A percentile compares a stretch with the other conserved stretches of the same genome.
phyloP scores from a whole-genome alignment of 345 rosid genomes.

The Bretschneidera sinensis region DNA sequence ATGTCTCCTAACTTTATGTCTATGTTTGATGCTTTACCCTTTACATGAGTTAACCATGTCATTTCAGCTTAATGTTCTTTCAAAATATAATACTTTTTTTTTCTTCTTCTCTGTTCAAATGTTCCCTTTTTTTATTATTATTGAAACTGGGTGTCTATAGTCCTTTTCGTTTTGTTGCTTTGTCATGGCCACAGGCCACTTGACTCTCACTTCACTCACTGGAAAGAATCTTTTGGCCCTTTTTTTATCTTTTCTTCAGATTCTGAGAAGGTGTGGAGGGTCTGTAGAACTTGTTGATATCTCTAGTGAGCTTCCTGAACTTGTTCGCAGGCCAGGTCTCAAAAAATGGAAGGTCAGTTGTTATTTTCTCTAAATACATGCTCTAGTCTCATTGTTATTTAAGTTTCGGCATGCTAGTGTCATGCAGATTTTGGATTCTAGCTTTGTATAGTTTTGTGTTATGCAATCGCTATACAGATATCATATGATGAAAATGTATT shows the following conservation, averaged over 20 bases:
- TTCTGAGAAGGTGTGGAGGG: slow-evolving; percentile 70
- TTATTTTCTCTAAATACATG: slow-evolving; percentile 2
- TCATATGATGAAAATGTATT: not conserved
- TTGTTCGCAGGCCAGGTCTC: slow-evolving; percentile 77
- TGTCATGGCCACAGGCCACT: not conserved
- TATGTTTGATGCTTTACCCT: no score
- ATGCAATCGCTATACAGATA: not conserved
- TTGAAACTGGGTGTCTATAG: not conserved
- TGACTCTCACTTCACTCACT: not conserved
- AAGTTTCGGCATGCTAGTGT: not conserved
- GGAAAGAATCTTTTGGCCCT: not conserved
- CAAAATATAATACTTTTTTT: no score
- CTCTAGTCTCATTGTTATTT: not conserved
- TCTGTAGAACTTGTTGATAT: slow-evolving; percentile 87
- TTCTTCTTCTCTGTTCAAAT: no score
- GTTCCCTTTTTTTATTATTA: no score
- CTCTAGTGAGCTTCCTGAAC: slow-evolving; percentile 73
- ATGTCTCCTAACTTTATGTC: no score
- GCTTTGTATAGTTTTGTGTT: slow-evolving; percentile 4
- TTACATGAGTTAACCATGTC: no score
- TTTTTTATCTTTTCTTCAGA: slow-evolving; percentile 46
- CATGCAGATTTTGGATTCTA: not conserved
- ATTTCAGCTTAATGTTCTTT: no score
- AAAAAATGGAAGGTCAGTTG: slow-evolving; percentile 80
- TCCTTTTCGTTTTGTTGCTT: not conserved